A percentile compares a stretch with the other conserved stretches of the same genome.
phyloP scores from a whole-genome alignment of 2,329 filamentous ascomycete species.

The Daldinia sp. region DNA sequence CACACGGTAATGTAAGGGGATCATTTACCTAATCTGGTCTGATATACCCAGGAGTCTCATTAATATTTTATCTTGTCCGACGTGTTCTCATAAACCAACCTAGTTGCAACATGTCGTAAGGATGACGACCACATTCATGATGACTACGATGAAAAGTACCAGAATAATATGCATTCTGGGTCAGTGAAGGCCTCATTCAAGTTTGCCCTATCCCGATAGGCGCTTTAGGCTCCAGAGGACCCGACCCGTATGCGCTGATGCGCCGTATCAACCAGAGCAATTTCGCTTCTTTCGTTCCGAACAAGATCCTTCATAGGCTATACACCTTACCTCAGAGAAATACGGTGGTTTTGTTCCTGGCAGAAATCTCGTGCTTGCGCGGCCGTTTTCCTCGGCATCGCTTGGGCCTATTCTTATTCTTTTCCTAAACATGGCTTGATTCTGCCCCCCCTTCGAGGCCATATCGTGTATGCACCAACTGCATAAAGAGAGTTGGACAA shows the following conservation, averaged over 20 bases:
- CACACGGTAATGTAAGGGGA: conserved; percentile 2
- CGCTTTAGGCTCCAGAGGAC: conserved; percentile 23
- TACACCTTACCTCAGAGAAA: conserved; percentile 1
- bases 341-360: conserved; percentile 3
- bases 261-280: not conserved
- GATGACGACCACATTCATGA: conserved; percentile 12
- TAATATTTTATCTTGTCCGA: conserved; percentile 7
- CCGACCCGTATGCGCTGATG: too few species aligned
- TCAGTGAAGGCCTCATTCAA: conserved; percentile 1
- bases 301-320: conserved; percentile 16
- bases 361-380: conserved; percentile 5
- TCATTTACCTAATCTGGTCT: not conserved
- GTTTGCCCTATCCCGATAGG: conserved; percentile 22
- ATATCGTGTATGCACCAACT: conserved; percentile 16
- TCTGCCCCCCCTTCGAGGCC: conserved; percentile 13
- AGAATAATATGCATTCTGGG: conserved; percentile 5
- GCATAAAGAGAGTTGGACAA: conserved; percentile 8
- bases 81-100: not conserved
- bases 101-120: conserved; percentile 5
- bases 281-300: conserved; percentile 21
- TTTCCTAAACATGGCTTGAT: conserved; percentile 1
- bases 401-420: conserved; percentile 4
- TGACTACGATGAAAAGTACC: not conserved
- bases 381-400: not conserved
- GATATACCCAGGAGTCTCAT: not conserved